Base-by-base conservation (phyloP, 2,329 filamentous ascomycete genomes). In the Sporothrix euskadiensis region DNA sequence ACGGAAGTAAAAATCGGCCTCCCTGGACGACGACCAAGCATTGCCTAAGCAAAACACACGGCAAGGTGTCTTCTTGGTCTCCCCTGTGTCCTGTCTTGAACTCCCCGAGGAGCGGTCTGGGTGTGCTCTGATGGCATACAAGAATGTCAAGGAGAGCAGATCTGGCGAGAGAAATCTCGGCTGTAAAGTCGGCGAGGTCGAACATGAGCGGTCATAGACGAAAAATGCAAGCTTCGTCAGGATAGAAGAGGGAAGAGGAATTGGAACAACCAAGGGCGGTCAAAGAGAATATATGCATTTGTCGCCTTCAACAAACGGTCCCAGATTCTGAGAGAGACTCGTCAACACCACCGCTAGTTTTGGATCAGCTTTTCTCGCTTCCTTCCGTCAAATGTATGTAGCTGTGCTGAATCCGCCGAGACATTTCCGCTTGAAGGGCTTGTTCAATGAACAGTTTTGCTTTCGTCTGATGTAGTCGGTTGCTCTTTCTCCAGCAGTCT, bases 381-480 rank as follows among this genome's bases (percentile, higher is more conserved):
- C 16, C 35, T 19, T 22, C n/a, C 16, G 32, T 19, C 3, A 16
- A 44, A 22, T 66, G 44, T 66, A 12, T 47, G 61, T 47, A 66
- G 61, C 47, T 66, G 26, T 47, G 61, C 61, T 47, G 30, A 47
- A 54, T 22, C 14, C 47, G 47, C 66, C 66, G 66, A 69, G 47
- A 35, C 47, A 69, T 19, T n/a, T 8, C 30, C 66, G 49, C 19
- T 12, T 26, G 6, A 32, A 9, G 14, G 30, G 26, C n/a, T 49
- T 47, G 41, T 14, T 69, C n/a, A 39, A 9, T 8, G 44, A 8
- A 47, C 32, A 4, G 39, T 54, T 54, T 35, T 69, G 65, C 47
- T 54, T 54, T 69, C 47, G 12, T 54, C 66, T 56, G 47, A 54
- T 69, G 16, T 52, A n/a, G 65, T 52, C 65, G 4, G 9, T 35